Evolutionary conservation across 2,329 filamentous ascomycete genomes (phyloP).

Genomic region (Trichoderma sp.): DNA sequence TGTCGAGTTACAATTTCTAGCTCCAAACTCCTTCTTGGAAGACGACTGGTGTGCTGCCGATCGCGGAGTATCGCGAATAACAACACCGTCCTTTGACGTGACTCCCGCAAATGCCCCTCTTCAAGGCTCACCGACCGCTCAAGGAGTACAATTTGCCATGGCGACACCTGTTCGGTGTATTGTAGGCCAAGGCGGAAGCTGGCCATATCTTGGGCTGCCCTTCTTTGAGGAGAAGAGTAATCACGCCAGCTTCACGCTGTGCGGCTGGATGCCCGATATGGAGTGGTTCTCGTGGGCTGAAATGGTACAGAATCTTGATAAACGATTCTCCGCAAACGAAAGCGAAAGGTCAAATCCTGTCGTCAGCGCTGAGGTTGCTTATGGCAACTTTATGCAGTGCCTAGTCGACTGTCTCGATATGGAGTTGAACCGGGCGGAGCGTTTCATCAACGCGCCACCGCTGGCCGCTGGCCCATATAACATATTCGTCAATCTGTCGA

Average conservation of each 20-base stretch:
- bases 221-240: conserved; percentile 43
- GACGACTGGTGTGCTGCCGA: conserved; percentile 33
- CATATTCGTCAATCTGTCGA: conserved; percentile 38
- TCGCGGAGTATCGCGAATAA: not conserved
- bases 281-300: conserved; percentile 42
- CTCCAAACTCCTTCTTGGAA: conserved; percentile 46
- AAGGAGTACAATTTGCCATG: not conserved
- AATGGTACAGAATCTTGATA: conserved; percentile 38
- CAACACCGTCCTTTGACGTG: not conserved
- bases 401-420: conserved; percentile 49
- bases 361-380: not conserved
- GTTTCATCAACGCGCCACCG: conserved; percentile 33
- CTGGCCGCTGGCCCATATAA: conserved; percentile 40
- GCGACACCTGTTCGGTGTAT: conserved; percentile 2
- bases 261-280: conserved; percentile 49
- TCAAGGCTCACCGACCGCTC: not conserved
- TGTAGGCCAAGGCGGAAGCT: conserved; percentile 35
- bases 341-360: not conserved
- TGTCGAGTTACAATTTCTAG: conserved; percentile 42
- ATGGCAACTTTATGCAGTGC: conserved; percentile 35
- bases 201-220: conserved; percentile 38
- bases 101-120: not conserved
- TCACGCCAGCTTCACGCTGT: conserved; percentile 45
- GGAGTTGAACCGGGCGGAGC: conserved; percentile 47
- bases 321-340: conserved; percentile 30